Percentiles rank a stretch among this genome's conserved stretches.
These are phyloP conservation scores for Podila verticillata DNA, from an alignment of 192 early-diverging fungal genomes.

Conservation along the genomic window DNA sequence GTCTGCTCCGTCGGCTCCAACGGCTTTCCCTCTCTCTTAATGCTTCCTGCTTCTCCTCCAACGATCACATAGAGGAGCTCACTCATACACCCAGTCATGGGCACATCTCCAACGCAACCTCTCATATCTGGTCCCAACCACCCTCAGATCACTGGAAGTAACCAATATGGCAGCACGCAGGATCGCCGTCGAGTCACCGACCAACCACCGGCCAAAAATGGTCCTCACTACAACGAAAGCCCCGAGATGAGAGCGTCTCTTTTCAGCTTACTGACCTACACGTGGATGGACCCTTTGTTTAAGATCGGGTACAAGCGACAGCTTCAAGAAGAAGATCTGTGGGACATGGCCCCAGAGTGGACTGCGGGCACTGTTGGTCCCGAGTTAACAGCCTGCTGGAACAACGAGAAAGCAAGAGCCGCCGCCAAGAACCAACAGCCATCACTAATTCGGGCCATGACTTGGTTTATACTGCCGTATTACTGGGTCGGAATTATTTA, in stretches of 20 bases:
- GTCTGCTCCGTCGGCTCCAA: too few relatives aligned
- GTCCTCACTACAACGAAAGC: background rate
- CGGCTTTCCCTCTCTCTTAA: too few relatives aligned
- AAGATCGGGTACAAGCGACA: slow-evolving; percentile 37
- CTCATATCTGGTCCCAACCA: background rate
- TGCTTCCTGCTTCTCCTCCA: too few relatives aligned
- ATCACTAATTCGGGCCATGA: slow-evolving; percentile 16
- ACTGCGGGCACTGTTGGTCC: slow-evolving; percentile 8
- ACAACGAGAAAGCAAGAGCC: slow-evolving; percentile 8
- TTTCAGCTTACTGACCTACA: slow-evolving; percentile 14
- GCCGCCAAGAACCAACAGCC: background rate
- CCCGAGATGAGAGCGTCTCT: slow-evolving; percentile 39
- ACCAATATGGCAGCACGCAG: background rate
- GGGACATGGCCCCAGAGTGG: slow-evolving; percentile 31
- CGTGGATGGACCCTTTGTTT: slow-evolving; percentile 50
- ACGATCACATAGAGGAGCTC: background rate
- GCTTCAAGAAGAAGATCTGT: slow-evolving; percentile 44
- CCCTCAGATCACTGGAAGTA: background rate
- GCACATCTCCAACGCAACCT: background rate
- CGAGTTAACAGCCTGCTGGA: slow-evolving; percentile 7
- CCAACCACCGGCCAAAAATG: background rate
- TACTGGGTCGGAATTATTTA: slow-evolving; percentile 15
- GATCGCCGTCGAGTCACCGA: background rate
- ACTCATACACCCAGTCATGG: background rate
- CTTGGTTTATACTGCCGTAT: slow-evolving; percentile 15